Conservation (phyloP, 164 flowering plant species). For the Macadamia tetraphylla region DNA sequence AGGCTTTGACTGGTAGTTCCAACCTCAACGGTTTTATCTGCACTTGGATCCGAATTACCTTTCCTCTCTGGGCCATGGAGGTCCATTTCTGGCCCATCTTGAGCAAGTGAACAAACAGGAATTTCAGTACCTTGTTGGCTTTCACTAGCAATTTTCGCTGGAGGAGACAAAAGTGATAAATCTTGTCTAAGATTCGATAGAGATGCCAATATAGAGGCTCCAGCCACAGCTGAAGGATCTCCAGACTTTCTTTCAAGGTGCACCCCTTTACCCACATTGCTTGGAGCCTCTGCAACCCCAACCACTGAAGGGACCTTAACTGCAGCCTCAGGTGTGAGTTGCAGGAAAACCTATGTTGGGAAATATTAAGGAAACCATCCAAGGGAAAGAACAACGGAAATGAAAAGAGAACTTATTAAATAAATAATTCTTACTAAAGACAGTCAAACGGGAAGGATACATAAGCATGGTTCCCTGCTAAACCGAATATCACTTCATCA, state of each 20-base stretch:
- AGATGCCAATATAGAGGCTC: conserved; percentile 85
- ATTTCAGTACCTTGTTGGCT: conserved; percentile 36
- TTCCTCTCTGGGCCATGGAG: conserved; percentile 46
- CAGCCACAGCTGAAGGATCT: conserved; percentile 71
- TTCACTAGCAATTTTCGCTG: conserved; percentile 37
- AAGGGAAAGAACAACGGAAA: background rate
- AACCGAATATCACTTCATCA: conserved; percentile 73
- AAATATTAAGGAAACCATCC: conserved; percentile 35
- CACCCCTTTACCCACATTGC: conserved; percentile 42
- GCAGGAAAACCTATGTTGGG: conserved; percentile 61
- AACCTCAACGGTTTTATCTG: conserved; percentile 46
- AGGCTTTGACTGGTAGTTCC: conserved; percentile 38
- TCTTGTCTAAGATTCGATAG: conserved; percentile 57
- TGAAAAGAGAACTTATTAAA: background rate
- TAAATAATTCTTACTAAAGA: background rate
- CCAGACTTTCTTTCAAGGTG: conserved; percentile 55
- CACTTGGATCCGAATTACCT: conserved; percentile 34
- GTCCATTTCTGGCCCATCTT: conserved; percentile 32
- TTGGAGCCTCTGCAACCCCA: conserved; percentile 30
- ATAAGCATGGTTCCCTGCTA: conserved; percentile 63
- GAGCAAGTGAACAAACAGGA: conserved; percentile 35
- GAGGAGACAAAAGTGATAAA: conserved; percentile 48
- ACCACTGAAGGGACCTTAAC: conserved; percentile 34
- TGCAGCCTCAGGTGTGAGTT: conserved; percentile 32
- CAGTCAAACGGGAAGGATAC: conserved; percentile 51